Conservation (phyloP, 2,329 filamentous ascomycete genomes). For the Arthroderma sp. region DNA sequence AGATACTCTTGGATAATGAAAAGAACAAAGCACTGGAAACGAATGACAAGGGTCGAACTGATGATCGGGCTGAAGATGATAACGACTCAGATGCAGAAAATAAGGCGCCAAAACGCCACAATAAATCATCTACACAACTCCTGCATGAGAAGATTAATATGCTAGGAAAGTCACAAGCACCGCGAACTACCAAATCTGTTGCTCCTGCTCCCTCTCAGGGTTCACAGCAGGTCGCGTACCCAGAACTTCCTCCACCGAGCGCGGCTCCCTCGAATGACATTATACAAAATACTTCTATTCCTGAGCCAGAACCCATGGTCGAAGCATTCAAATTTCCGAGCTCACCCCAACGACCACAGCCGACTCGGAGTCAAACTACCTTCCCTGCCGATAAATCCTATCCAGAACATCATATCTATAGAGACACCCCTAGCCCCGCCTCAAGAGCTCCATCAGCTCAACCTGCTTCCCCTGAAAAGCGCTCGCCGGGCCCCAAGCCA, state of each 20-base stretch:
- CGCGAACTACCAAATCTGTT: slow-evolving; percentile 37
- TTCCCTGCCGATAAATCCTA: background rate
- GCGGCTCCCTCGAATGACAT: slow-evolving; percentile 5
- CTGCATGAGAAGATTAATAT: slow-evolving; percentile 85
- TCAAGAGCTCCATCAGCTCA: slow-evolving; percentile 7
- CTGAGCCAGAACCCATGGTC: slow-evolving; percentile 34
- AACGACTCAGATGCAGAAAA: slow-evolving; percentile 39
- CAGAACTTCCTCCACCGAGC: slow-evolving; percentile 21
- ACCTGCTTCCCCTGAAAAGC: slow-evolving; percentile 13
- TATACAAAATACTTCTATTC: slow-evolving; percentile 16
- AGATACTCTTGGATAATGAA: slow-evolving; percentile 23
- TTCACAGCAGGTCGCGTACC: slow-evolving; percentile 27
- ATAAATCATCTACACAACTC: slow-evolving; percentile 85
- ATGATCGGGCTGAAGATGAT: slow-evolving; percentile 37
- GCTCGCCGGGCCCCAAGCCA: slow-evolving; percentile 12
- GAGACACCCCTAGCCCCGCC: slow-evolving; percentile 1
- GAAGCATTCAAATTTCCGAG: background rate
- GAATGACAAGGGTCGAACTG: slow-evolving; percentile 42
- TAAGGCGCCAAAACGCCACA: slow-evolving; percentile 50
- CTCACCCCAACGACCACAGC: slow-evolving; percentile 8
- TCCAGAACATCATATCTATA: background rate
- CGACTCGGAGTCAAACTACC: background rate
- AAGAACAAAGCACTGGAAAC: slow-evolving; percentile 34
- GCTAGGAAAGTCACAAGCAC: slow-evolving; percentile 45
- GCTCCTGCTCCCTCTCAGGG: slow-evolving; percentile 22